phyloP scores from a whole-genome alignment of 805 yeast species.

The Starmerella stigmatis region DNA sequence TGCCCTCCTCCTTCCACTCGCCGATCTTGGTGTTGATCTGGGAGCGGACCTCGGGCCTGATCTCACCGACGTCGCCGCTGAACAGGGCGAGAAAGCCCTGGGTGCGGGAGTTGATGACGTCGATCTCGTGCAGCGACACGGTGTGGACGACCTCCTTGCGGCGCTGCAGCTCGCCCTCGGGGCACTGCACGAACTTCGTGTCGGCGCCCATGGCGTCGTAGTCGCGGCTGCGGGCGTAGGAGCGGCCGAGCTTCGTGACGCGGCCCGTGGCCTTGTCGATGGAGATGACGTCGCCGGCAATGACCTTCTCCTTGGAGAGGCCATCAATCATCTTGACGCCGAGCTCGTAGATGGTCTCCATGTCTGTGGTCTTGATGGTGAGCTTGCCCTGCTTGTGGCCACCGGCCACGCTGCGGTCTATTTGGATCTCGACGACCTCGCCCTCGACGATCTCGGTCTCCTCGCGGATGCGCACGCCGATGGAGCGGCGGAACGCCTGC shows the following conservation, averaged over 20 bases:
- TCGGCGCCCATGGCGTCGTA: conserved; percentile 99
- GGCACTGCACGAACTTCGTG: conserved; percentile 93
- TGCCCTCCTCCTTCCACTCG: conserved; percentile 98
- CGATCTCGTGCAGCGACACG: conserved; percentile 95
- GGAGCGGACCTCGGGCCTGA: conserved; percentile 86
- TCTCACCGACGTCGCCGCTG: conserved; percentile 96
- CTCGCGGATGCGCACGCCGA: conserved; percentile 90
- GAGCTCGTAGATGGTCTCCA: conserved; percentile 95
- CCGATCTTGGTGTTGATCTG: conserved; percentile 95
- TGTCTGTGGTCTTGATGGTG: conserved; percentile 93
- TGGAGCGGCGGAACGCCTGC: conserved; percentile 91
- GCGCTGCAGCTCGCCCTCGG: conserved; percentile 96
- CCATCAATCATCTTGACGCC: conserved; percentile 93
- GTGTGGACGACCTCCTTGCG: conserved; percentile 94
- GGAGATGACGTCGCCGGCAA: conserved; percentile 94
- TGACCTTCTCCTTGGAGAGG: conserved; percentile 83
- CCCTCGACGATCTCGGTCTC: conserved; percentile 97
- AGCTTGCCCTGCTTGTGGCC: conserved; percentile 98
- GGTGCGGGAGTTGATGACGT: conserved; percentile 92
- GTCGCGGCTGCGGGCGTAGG: conserved; percentile 91
- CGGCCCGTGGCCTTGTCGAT: conserved; percentile 94
- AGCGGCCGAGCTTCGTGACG: conserved; percentile 86
- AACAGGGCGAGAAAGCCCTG: conserved; percentile 95
- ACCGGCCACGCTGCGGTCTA: conserved; percentile 86
- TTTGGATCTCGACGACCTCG: conserved; percentile 94